Base-by-base conservation (phyloP, 352 stramenopile genomes). In the Globisporangium perplexum region DNA sequence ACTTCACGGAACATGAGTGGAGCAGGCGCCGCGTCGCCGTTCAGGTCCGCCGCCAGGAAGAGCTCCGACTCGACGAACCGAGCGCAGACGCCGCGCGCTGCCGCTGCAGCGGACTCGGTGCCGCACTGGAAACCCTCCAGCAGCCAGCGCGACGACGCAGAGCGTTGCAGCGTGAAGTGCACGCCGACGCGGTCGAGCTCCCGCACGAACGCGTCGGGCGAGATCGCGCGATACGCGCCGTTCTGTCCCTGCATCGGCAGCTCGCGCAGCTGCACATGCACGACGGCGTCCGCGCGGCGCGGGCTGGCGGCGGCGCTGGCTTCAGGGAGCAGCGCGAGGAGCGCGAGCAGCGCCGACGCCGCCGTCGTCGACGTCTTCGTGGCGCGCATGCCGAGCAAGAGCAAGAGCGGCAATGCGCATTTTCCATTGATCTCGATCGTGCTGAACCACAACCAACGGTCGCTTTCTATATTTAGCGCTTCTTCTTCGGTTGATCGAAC, bases 41-140 rank as follows among this genome's bases (percentile, higher is more conserved):
- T 38, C 33, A 8, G 31, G 1, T 36, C 31, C 31, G 33, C 33
- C 12, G 14, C 33, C 33, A 38, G 11, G 11, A 12, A 53, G 23
- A 77, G 60, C 28, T 62, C 68, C 36, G 63, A 38, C 6, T 54
- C 35, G n/a, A 53, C 50, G 57, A 77, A 65, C 45, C 60, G 35
- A 24, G 51, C 41, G 47, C 74, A 85, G 15, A 62, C 50, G 26
- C 63, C 60, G 12, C 26, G 23, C 1, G 7, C 30, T 12, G 33
- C 33, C 33, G 33, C 33, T 18, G 12, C 33, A 10, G 33, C 14
- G 33, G 33, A 38, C 5, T 48, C 38, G 11, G 18, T 22, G 38
- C 53, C 65, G 36, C 74, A 85, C 39, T 75, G 41, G 52, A 67
- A 82, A 14, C 71, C 74, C 18, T 62, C 55, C n/a, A 85, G 63